Evolutionary conservation across 257 asterid genomes (phyloP).

Genomic region (Catharanthus roseus): DNA sequence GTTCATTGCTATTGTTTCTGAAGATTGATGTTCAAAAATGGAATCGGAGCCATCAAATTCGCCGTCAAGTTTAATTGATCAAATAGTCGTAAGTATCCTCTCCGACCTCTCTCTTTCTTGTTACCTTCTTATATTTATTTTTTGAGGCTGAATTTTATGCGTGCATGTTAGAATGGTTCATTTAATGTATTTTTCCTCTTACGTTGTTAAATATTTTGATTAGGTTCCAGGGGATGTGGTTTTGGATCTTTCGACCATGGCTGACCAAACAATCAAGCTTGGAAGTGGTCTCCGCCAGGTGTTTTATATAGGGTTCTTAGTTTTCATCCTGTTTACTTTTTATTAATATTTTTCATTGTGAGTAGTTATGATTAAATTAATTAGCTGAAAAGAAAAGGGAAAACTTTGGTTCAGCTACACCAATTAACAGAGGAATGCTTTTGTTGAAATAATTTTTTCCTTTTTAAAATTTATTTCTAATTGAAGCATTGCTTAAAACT

Average conservation of each 20-base stretch:
- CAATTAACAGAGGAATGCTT: neutral
- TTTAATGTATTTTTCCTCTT: neutral
- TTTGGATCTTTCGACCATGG: slow-evolving; percentile 69
- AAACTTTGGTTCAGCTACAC: neutral
- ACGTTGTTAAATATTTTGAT: neutral
- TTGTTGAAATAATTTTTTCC: neutral
- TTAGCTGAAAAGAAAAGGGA: neutral
- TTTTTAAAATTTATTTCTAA: neutral
- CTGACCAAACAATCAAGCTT: slow-evolving; percentile 74
- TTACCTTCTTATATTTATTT: neutral
- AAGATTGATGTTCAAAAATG: neutral
- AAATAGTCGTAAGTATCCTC: neutral
- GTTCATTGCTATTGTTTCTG: too few relatives aligned
- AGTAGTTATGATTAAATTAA: neutral
- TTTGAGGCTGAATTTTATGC: neutral
- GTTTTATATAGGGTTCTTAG: slow-evolving; percentile 27
- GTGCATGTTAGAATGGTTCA: neutral
- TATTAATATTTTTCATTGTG: neutral
- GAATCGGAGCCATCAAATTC: slow-evolving; percentile 6
- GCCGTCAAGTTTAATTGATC: slow-evolving; percentile 7
- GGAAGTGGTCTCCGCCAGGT: slow-evolving; percentile 97
- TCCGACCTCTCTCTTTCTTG: neutral
- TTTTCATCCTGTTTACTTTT: neutral
- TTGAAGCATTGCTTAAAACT: neutral
- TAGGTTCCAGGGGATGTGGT: slow-evolving; percentile 93